Percentiles rank a stretch among this genome's conserved stretches.
These are phyloP conservation scores for Lycium ferocissimum DNA, from an alignment of 257 asterid genomes.

Conservation along the genomic window DNA sequence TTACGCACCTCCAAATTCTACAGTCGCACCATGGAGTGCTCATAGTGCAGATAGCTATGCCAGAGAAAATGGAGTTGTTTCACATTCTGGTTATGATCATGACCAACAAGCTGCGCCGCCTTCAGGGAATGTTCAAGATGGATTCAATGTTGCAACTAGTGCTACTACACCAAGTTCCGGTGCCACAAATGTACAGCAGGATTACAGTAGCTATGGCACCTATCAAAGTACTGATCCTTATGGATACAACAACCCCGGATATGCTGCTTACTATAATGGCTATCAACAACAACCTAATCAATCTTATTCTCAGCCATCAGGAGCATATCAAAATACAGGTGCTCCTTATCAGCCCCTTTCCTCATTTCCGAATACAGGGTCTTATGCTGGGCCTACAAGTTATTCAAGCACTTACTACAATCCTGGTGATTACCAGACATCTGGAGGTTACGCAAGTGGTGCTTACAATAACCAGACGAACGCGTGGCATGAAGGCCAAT, in stretches of 20 bases:
- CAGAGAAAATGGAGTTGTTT: conserved; percentile 69
- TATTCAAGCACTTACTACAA: conserved; percentile 99
- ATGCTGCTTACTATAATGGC: conserved; percentile 65
- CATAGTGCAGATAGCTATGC: conserved; percentile 55
- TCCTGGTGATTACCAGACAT: conserved; percentile 99
- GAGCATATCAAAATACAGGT: conserved; percentile 31
- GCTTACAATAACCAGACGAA: conserved; percentile 73
- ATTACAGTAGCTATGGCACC: conserved; percentile 68
- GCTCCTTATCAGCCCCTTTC: conserved; percentile 99
- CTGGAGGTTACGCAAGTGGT: conserved; percentile 91
- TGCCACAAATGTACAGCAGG: conserved; percentile 63
- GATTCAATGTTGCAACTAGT: conserved; percentile 51
- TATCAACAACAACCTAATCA: conserved; percentile 28
- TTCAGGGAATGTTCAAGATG: conserved; percentile 65
- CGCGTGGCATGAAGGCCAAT: conserved; percentile 86
- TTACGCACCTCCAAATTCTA: conserved; percentile 61
- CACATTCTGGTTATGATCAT: conserved; percentile 63
- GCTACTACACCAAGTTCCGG: conserved; percentile 75
- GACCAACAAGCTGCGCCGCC: conserved; percentile 55
- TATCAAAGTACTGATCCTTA: conserved; percentile 76
- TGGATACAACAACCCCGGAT: conserved; percentile 70
- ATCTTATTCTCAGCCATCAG: conserved; percentile 23
- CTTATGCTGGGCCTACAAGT: conserved; percentile 99
- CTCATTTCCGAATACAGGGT: conserved; percentile 99
- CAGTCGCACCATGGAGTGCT: conserved; percentile 64